A percentile compares a stretch with the other conserved stretches of the same genome.
phyloP scores from a whole-genome alignment of 805 yeast species.

The Ogataea paraovalis region DNA sequence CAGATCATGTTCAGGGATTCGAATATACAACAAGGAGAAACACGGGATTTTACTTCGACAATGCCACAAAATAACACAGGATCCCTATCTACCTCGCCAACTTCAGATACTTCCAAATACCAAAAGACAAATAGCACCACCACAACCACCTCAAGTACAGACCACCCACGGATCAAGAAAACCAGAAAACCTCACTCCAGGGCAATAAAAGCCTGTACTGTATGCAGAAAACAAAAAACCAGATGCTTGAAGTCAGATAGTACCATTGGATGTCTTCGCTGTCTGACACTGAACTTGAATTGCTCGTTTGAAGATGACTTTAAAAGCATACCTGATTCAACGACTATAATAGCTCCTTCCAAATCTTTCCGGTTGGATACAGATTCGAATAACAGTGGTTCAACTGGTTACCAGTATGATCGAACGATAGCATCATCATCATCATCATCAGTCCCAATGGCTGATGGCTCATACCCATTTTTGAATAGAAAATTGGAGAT shows the following conservation, averaged over 20 bases:
- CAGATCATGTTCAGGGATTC: neutral
- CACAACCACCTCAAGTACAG: constrained; percentile 1
- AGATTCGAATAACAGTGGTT: neutral
- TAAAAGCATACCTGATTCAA: neutral
- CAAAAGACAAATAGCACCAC: neutral
- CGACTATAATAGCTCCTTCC: neutral
- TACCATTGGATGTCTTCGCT: constrained; percentile 51
- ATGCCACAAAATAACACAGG: neutral
- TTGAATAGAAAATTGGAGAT: constrained; percentile 3
- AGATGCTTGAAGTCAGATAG: constrained; percentile 55
- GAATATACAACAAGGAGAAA: neutral
- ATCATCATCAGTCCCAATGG: neutral
- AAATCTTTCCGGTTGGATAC: neutral
- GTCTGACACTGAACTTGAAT: constrained; percentile 45
- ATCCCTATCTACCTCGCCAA: neutral
- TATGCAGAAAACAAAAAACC: constrained; percentile 37
- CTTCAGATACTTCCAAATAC: neutral
- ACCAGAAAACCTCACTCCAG: constrained; percentile 20
- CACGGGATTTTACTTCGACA: neutral
- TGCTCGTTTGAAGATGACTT: constrained; percentile 47
- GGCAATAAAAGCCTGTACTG: constrained; percentile 30
- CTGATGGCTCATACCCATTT: neutral
- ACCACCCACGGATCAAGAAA: constrained; percentile 5
- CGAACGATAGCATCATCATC: neutral
- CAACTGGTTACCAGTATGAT: neutral